Percentiles rank a stretch among this genome's conserved stretches.
These are phyloP conservation scores for Talaromyces liani DNA, from an alignment of 495 filamentous ascomycete species.

Conservation along the genomic window DNA sequence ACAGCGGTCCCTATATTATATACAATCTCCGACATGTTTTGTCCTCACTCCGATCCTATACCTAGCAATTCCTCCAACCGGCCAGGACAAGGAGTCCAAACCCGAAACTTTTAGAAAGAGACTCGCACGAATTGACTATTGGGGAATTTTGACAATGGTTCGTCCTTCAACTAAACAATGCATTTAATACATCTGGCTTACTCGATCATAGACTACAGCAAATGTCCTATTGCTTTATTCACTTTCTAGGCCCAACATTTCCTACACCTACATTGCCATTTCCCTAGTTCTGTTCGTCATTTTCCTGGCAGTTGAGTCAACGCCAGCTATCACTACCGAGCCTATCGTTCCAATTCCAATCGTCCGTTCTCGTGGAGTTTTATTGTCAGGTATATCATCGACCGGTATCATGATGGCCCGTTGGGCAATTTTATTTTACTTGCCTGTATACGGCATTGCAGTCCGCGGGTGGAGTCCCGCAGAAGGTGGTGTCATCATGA, in stretches of 20 bases:
- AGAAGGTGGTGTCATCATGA: conserved; percentile 59
- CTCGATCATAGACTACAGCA: conserved; percentile 26
- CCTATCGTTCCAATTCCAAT: conserved; percentile 65
- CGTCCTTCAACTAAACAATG: conserved; percentile 12
- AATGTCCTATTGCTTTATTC: conserved; percentile 60
- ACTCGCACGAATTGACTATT: conserved; percentile 60
- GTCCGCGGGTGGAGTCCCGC: conserved; percentile 59
- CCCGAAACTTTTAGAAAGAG: conserved; percentile 30
- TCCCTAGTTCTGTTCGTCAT: conserved; percentile 42
- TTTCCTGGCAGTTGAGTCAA: conserved; percentile 55
- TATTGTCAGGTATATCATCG: conserved; percentile 61
- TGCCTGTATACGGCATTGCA: conserved; percentile 65
- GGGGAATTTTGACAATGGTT: conserved; percentile 56
- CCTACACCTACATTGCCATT: conserved; percentile 46
- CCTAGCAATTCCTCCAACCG: conserved; percentile 45
- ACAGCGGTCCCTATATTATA: conserved; percentile 60
- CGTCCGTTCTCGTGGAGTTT: conserved; percentile 52
- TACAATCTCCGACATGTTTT: conserved; percentile 53
- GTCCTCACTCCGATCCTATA: conserved; percentile 50
- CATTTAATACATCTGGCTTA: conserved; percentile 1
- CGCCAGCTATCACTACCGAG: conserved; percentile 38
- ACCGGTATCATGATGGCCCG: conserved; percentile 67
- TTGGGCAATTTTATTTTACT: conserved; percentile 71
- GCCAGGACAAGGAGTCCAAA: conserved; percentile 20
- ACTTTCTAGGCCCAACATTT: conserved; percentile 51